phyloP scores from a whole-genome alignment of 2,329 filamentous ascomycete species.

The Colletotrichum aenigma region DNA sequence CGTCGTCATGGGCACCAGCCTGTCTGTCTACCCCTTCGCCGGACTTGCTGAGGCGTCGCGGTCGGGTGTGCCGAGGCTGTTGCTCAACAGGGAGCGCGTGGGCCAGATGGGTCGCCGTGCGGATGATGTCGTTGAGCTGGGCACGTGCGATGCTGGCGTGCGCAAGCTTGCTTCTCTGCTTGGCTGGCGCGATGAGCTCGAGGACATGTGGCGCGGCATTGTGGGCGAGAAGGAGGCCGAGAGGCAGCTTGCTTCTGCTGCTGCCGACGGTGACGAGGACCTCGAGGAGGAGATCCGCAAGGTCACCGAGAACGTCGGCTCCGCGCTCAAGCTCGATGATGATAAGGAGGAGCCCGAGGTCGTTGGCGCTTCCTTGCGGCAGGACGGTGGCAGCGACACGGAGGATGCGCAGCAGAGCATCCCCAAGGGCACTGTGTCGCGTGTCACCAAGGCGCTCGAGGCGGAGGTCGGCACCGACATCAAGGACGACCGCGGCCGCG shows the following conservation, averaged over 20 bases:
- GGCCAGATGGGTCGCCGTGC: conserved; percentile 76
- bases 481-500: conserved; percentile 15
- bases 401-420: neutral
- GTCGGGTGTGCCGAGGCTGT: conserved; percentile 71
- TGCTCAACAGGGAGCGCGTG: conserved; percentile 88
- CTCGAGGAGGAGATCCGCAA: conserved; percentile 50
- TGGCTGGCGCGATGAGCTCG: conserved; percentile 86
- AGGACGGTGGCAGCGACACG: neutral
- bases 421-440: neutral
- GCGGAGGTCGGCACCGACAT: conserved; percentile 10
- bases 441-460: neutral
- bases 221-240: conserved; percentile 66
- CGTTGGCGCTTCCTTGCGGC: neutral
- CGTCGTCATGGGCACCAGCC: conserved; percentile 87
- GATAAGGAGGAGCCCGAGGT: conserved; percentile 18
- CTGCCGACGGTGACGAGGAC: conserved; percentile 33
- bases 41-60: conserved; percentile 70
- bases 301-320: conserved; percentile 39
- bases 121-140: conserved; percentile 86
- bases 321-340: conserved; percentile 34
- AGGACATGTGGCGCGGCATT: conserved; percentile 72
- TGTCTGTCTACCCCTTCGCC: conserved; percentile 89
- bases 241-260: conserved; percentile 44
- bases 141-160: conserved; percentile 83
- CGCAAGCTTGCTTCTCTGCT: conserved; percentile 77